phyloP scores from a whole-genome alignment of 345 rosid genomes.

The Hevea brasiliensis region DNA sequence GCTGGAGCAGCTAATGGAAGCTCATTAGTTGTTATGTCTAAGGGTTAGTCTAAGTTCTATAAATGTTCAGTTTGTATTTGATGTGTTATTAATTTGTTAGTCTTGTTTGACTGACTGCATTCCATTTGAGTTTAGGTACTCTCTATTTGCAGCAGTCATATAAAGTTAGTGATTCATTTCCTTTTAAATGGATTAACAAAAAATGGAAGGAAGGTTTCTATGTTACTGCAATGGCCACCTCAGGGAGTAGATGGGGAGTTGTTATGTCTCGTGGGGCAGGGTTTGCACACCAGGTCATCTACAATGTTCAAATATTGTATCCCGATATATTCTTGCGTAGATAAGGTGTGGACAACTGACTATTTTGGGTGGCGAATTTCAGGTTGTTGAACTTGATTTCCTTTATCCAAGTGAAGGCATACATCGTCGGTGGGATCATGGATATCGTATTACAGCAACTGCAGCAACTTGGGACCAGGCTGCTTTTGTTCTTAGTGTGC shows the following conservation, averaged over 20 bases:
- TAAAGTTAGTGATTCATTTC: conserved; percentile 91
- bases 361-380: conserved; percentile 15
- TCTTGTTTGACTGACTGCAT: background rate
- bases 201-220: conserved; percentile 96
- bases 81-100: background rate
- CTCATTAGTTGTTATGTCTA: conserved; percentile 97
- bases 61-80: background rate
- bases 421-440: conserved; percentile 82
- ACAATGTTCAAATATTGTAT: background rate
- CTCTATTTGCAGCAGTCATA: conserved; percentile 84
- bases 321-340: background rate
- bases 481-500: conserved; percentile 85
- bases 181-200: conserved; percentile 94
- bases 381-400: conserved; percentile 98
- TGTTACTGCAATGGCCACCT: conserved; percentile 91
- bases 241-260: conserved; percentile 91
- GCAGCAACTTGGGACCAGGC: conserved; percentile 97
- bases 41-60: conserved; percentile 50
- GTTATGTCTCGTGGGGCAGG: conserved; percentile 98
- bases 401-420: conserved; percentile 97
- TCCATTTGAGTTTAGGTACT: conserved; percentile 52
- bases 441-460: conserved; percentile 87
- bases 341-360: background rate
- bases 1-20: conserved; percentile 93
- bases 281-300: conserved; percentile 67